Evolutionary conservation across 768 basidiomycete genomes (phyloP).

Genomic region (Amanita subjunquillea): DNA sequence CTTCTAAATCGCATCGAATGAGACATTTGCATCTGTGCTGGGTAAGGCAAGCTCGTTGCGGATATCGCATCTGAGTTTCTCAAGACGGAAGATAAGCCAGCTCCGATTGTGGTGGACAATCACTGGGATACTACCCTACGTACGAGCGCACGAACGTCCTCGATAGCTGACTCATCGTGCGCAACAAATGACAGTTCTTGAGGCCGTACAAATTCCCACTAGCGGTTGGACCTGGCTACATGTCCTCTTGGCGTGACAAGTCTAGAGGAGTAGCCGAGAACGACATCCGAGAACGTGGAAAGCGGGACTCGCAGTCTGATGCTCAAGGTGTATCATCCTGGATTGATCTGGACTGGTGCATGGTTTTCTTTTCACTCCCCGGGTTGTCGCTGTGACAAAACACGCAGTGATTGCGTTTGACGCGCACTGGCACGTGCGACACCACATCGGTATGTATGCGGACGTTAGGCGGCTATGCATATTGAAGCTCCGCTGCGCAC

Average conservation of each 20-base stretch:
- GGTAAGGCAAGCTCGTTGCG: conserved; percentile 50
- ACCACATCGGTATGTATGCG: too few species aligned
- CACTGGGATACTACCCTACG: conserved; percentile 80
- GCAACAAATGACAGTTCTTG: conserved; percentile 47
- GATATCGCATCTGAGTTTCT: conserved; percentile 56
- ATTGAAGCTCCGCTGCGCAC: too few species aligned
- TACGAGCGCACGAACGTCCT: conserved; percentile 19
- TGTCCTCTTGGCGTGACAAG: conserved; percentile 34
- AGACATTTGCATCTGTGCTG: conserved; percentile 78
- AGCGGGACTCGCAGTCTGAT: conserved; percentile 64
- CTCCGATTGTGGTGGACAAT: conserved; percentile 58
- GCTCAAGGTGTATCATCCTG: conserved; percentile 65
- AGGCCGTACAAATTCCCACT: conserved; percentile 75
- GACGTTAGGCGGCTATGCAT: too few species aligned
- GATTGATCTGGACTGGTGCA: conserved; percentile 78
- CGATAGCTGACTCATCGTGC: conserved; percentile 4
- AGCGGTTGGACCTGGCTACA: conserved; percentile 34
- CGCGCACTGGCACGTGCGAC: too few species aligned
- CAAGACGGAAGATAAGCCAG: conserved; percentile 23
- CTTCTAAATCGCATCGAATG: conserved; percentile 53
- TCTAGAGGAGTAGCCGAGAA: conserved; percentile 53
- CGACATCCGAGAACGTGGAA: conserved; percentile 36
- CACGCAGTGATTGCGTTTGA: too few species aligned
- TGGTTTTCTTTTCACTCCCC: not conserved
- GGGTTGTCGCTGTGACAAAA: too few species aligned